Conservation (phyloP, 1,284 basidiomycete genomes). For the Wolfiporia cocos region DNA sequence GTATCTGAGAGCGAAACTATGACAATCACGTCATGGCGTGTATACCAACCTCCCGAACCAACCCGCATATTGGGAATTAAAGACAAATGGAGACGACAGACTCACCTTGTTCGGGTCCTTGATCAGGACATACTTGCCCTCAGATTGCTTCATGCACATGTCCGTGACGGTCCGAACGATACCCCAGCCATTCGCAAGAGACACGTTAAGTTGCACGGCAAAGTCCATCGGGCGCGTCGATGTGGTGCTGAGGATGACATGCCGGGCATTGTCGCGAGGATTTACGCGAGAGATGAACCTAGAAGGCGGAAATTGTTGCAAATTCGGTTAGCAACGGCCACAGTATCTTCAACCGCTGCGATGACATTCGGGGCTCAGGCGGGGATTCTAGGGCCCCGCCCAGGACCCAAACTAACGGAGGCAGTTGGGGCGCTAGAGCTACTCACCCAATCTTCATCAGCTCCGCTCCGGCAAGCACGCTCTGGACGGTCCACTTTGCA, state of each 20-base stretch:
- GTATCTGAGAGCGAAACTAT: no score
- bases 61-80: no score
- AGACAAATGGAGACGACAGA: no score
- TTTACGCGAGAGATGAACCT: slow-evolving; percentile 92
- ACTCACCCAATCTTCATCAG: slow-evolving; percentile 95
- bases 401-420: not conserved
- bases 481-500: slow-evolving; percentile 96
- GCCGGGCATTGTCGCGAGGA: slow-evolving; percentile 91
- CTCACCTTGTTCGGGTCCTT: slow-evolving; percentile 95
- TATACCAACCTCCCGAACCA: no score
- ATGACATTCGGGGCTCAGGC: no score
- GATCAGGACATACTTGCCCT: slow-evolving; percentile 93
- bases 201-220: slow-evolving; percentile 93
- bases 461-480: slow-evolving; percentile 93
- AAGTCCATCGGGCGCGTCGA: slow-evolving; percentile 95
- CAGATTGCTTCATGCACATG: slow-evolving; percentile 89
- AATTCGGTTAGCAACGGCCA: not conserved
- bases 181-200: slow-evolving; percentile 96
- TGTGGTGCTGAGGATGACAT: slow-evolving; percentile 93
- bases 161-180: slow-evolving; percentile 94
- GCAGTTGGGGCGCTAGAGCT: no score
- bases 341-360: no score
- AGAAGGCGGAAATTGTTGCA: slow-evolving; percentile 8
- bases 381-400: not conserved
- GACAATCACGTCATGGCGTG: no score